Conservation (phyloP, 805 yeast genomes). For the Starmerella scarabaei region DNA sequence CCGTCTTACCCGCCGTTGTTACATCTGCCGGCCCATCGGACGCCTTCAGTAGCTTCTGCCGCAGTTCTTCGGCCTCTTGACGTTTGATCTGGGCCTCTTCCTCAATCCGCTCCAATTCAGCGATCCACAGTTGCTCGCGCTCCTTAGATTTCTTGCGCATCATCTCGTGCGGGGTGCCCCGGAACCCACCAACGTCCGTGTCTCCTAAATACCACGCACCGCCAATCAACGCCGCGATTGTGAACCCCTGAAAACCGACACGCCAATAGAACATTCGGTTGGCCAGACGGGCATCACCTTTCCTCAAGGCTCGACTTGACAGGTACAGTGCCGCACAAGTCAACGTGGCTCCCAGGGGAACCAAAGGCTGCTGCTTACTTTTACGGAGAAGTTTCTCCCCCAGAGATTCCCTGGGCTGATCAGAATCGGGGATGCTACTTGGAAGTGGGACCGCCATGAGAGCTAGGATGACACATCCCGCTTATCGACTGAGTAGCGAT, state of each 20-base stretch:
- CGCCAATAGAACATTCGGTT: conserved; percentile 84
- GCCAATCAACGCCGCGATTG: conserved; percentile 65
- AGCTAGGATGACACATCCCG: neutral
- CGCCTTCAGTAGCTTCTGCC: conserved; percentile 11
- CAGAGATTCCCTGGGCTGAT: conserved; percentile 18
- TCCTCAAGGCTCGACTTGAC: conserved; percentile 62
- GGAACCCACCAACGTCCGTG: conserved; percentile 32
- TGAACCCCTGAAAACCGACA: conserved; percentile 73
- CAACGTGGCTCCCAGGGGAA: conserved; percentile 67
- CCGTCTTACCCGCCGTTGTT: no score
- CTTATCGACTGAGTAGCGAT: no score
- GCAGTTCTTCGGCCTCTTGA: conserved; percentile 16
- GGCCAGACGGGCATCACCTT: conserved; percentile 61
- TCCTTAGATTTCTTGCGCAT: conserved; percentile 66
- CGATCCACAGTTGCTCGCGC: conserved; percentile 81
- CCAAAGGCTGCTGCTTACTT: conserved; percentile 77
- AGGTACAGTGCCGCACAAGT: conserved; percentile 70
- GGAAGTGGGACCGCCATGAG: conserved; percentile 13
- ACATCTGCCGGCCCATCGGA: no score
- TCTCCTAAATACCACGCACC: conserved; percentile 52
- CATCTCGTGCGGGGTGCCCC: conserved; percentile 31
- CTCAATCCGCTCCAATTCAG: conserved; percentile 72
- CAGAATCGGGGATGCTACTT: conserved; percentile 13
- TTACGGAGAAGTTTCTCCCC: conserved; percentile 26
- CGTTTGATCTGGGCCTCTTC: conserved; percentile 29